Base-by-base conservation (phyloP, 2,329 filamentous ascomycete species). In the Clarireedia monteithiana region DNA sequence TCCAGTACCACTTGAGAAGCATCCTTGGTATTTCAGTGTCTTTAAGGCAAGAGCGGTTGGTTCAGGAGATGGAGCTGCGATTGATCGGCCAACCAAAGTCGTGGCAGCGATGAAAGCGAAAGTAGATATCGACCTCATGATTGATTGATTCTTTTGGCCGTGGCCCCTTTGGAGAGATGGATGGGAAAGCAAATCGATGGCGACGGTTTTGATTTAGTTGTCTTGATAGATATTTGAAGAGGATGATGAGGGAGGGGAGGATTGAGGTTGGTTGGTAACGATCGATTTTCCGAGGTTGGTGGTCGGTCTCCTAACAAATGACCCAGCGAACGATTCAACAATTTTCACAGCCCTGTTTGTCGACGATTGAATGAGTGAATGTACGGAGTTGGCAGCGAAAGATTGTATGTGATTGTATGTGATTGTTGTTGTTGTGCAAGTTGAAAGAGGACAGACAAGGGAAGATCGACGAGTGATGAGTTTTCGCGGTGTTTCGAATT, bases 1-100 rank as follows among this genome's bases (percentile, higher is more conserved):
- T n/a, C 60, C 63, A 2, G 51, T 55, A 34, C 58, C 55, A 7
- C 65, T 64, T 24, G 58, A 58, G 47, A 60, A 70, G 55, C 68
- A 70, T 24, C 68, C 67, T 50, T 63, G 36, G 2, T 54, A 39
- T 1, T 58, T 60, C 30, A 58, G 17, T 3, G 56, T 48, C 39
- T 58, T 58, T 26, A 56, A 58, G 49, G 20, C 30, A 17, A 53
- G 5, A 3, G 14, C 12, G 23, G 17, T 20, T 20, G 40, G 12
- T 10, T 54, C 50, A 4, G 49, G 48, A 53, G 56, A 44, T 24
- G 53, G 53, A 34, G 46, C 56, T 17, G 62, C 59, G 36, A 59
- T 27, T 38, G 50, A 62, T 60, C 20, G 54, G 54, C n/a, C 58
- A 55, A 46, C 58, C 53, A 44, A 55, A 48, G 27, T 65, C 36